phyloP scores from a whole-genome alignment of 495 filamentous ascomycete species.

The Glarea lozoyensis region DNA sequence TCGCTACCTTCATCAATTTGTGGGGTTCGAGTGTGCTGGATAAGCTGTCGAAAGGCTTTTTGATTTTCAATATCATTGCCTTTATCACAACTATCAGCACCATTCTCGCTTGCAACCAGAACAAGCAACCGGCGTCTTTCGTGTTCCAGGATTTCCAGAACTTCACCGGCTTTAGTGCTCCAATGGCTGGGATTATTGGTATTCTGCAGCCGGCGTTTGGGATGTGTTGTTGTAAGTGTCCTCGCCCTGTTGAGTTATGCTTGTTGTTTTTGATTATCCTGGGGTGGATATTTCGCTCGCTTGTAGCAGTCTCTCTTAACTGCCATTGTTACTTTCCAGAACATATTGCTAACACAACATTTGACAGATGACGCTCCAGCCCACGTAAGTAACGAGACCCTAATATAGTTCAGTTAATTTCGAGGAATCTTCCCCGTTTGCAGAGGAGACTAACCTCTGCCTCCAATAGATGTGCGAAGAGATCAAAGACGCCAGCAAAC shows the following conservation, averaged over 20 bases:
- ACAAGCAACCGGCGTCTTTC: constrained; percentile 46
- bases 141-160: constrained; percentile 51
- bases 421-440: no score
- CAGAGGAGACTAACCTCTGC: no score
- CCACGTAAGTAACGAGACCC: no score
- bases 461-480: constrained; percentile 43
- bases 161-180: constrained; percentile 39
- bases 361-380: constrained; percentile 39
- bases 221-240: constrained; percentile 47
- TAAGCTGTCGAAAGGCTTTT: constrained; percentile 38
- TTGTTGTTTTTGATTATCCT: constrained; percentile 6
- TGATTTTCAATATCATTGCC: constrained; percentile 46
- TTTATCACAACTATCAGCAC: constrained; percentile 43
- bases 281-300: no score
- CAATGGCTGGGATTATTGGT: constrained; percentile 45
- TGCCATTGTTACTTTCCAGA: no score
- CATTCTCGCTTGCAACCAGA: constrained; percentile 43
- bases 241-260: constrained; percentile 7
- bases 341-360: no score
- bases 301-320: no score
- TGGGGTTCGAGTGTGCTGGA: constrained; percentile 42
- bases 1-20: constrained; percentile 38
- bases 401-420: no score
- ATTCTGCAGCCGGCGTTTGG: constrained; percentile 48
- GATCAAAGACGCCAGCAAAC: constrained; percentile 35